Base-by-base conservation (phyloP, 1,139 yeast species). In the Suhomyces anneliseae region DNA sequence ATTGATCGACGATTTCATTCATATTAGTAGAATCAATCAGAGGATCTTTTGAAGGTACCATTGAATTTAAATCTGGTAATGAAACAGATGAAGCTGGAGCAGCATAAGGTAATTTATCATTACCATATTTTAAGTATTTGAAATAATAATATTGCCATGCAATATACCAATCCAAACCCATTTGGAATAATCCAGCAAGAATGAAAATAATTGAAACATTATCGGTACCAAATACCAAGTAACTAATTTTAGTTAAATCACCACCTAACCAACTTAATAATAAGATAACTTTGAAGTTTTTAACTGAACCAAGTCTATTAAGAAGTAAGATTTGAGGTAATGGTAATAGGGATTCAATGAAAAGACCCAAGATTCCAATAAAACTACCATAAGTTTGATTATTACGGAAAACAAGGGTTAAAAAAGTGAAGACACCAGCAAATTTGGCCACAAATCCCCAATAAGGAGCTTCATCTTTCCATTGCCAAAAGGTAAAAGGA, bases 241-340 rank as follows among this genome's bases (percentile, higher is more conserved):
- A 90, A 43, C 84, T 71, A 36, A 90, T 77, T 62, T 90, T 90
- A 36, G 90, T 79, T 40, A 85, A 70, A 66, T 90, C 97, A 44
- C 97, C 97, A 50, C 93, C 85, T 8, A 90, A 70, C 97, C 97
- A 90, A 57, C 93, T 85, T 31, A 89, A 69, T 41, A 90, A 65
- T 43, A 90, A 70, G 34, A 92, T 79, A 40, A 85, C 72, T 57
- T 90, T 85, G 68, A 90, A 90, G 52, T 93, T 93, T 54, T 85
- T 85, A 7, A 87, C 83, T 0, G 89, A 81, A 55, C 83, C 81
- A 29, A 88, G 65, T 49, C 92, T 74, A 59, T 83, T 78, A 46
- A 89, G 78, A 49, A 89, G 71, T 32, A 92, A 70, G 42, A 90
- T 88, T 65, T 90, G 97, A 0, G 97, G 97, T 43, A 90, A 69